Evolutionary conservation across 176 grass and related monocot genomes (phyloP).

Genomic region (Thinopyrum elongatum): DNA sequence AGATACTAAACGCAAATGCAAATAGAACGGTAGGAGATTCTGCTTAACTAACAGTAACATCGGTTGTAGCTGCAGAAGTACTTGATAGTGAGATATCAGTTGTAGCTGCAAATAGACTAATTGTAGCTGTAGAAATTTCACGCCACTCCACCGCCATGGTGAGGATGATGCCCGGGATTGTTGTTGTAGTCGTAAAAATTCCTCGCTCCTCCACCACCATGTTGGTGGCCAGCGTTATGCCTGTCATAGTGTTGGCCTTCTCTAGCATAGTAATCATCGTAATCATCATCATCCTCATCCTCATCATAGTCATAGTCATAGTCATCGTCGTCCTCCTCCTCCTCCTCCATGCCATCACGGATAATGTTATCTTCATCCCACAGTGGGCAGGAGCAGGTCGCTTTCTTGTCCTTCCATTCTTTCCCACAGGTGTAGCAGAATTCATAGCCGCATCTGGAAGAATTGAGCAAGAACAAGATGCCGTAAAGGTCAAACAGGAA

Average conservation of each 20-base stretch:
- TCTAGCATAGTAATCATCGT: not conserved
- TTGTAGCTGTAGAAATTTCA: not conserved
- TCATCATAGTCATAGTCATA: not conserved
- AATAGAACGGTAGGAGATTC: not conserved
- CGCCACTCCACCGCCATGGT: not conserved
- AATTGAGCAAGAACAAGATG: not conserved
- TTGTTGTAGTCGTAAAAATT: not conserved
- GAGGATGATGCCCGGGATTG: not conserved
- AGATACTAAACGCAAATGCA: not conserved
- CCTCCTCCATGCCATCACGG: not conserved
- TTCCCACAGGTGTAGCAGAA: slow-evolving; percentile 89
- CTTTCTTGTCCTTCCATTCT: slow-evolving; percentile 77
- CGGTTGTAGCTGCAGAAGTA: not conserved
- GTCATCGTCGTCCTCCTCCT: not conserved
- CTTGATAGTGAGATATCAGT: not conserved
- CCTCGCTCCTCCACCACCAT: not conserved
- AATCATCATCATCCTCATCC: not conserved
- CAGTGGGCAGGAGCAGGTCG: slow-evolving; percentile 59
- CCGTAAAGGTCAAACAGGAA: not conserved
- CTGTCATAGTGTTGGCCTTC: not conserved
- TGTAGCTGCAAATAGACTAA: not conserved
- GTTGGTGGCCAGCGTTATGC: not conserved
- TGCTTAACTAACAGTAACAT: not conserved
- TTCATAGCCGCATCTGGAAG: slow-evolving; percentile 61
- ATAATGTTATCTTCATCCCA: slow-evolving; percentile 62